Evolutionary conservation across 441 rosid species (phyloP).

Genomic region (Pelargonium cotyledonis): DNA sequence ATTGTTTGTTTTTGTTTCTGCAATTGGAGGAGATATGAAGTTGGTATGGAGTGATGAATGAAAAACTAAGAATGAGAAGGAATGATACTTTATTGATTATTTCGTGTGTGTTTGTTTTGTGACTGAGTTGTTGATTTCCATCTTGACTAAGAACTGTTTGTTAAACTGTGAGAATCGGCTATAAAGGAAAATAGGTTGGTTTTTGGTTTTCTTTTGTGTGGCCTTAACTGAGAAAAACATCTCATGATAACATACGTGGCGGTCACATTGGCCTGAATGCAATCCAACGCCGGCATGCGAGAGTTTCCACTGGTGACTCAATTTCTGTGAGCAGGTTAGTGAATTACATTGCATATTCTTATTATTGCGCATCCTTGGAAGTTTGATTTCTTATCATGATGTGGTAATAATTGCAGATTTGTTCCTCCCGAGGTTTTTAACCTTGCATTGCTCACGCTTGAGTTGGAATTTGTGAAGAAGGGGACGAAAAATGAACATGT

Average conservation of each 20-base stretch:
- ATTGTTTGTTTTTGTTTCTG: not conserved
- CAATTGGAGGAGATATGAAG: not conserved
- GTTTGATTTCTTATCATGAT: not conserved
- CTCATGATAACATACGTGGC: slow-evolving; percentile 52
- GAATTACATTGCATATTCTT: not conserved
- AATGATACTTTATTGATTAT: not conserved
- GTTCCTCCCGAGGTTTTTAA: slow-evolving; percentile 65
- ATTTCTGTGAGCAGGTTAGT: slow-evolving; percentile 60
- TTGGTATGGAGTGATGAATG: not conserved
- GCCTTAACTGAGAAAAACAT: slow-evolving; percentile 59
- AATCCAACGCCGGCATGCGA: slow-evolving; percentile 73
- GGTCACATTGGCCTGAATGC: slow-evolving; percentile 71
- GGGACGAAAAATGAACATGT: slow-evolving; percentile 87
- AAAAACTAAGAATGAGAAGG: not conserved
- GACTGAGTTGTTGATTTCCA: slow-evolving; percentile 1
- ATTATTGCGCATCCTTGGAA: not conserved
- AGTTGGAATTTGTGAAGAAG: slow-evolving; percentile 84
- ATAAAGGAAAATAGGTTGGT: not conserved
- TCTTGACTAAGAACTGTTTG: slow-evolving; percentile 4
- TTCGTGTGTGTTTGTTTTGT: not conserved
- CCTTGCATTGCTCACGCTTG: slow-evolving; percentile 68
- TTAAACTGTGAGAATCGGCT: not conserved
- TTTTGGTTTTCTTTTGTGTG: slow-evolving; percentile 16
- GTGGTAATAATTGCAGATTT: slow-evolving; percentile 37
- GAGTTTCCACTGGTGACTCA: slow-evolving; percentile 74